Percentiles rank a stretch among this genome's conserved stretches.
These are phyloP conservation scores for Komagataella pastoris DNA, from an alignment of 805 yeast species.

Conservation along the genomic window DNA sequence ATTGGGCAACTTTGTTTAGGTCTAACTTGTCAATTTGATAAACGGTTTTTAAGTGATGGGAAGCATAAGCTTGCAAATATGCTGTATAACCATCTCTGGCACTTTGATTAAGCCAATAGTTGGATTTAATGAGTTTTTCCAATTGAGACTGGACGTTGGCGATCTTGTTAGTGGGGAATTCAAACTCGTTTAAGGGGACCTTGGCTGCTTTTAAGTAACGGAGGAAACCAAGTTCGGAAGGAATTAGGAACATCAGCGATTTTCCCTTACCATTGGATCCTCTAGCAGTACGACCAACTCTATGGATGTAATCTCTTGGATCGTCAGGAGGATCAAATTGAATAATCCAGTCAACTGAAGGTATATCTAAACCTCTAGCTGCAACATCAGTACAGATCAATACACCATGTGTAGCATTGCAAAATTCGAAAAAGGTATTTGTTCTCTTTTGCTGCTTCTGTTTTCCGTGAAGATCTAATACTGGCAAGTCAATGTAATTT, in stretches of 20 bases:
- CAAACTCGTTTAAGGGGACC: conserved; percentile 95
- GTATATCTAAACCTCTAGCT: conserved; percentile 97
- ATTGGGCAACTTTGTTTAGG: conserved; percentile 85
- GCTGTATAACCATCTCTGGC: conserved; percentile 98
- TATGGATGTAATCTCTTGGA: conserved; percentile 96
- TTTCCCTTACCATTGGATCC: conserved; percentile 82
- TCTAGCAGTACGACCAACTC: conserved; percentile 99
- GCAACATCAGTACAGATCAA: conserved; percentile 96
- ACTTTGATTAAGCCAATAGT: conserved; percentile 86
- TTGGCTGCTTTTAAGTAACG: conserved; percentile 93
- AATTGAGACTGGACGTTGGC: conserved; percentile 94
- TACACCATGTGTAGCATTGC: conserved; percentile 92
- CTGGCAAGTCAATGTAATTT: conserved; percentile 95
- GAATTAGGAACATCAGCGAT: conserved; percentile 89
- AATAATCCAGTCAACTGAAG: conserved; percentile 97
- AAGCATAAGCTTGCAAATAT: conserved; percentile 92
- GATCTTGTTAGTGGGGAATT: conserved; percentile 85
- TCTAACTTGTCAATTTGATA: conserved; percentile 94
- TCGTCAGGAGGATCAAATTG: conserved; percentile 99
- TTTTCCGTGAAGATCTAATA: conserved; percentile 91
- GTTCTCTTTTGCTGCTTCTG: conserved; percentile 98
- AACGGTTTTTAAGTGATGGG: conserved; percentile 92
- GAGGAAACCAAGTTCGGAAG: conserved; percentile 87
- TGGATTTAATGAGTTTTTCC: conserved; percentile 80
- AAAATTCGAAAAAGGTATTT: conserved; percentile 94